Percentiles rank a stretch among this genome's conserved stretches.
These are phyloP conservation scores for Boletus rufocinnamomeus DNA, from an alignment of 768 basidiomycete genomes.

Conservation along the genomic window DNA sequence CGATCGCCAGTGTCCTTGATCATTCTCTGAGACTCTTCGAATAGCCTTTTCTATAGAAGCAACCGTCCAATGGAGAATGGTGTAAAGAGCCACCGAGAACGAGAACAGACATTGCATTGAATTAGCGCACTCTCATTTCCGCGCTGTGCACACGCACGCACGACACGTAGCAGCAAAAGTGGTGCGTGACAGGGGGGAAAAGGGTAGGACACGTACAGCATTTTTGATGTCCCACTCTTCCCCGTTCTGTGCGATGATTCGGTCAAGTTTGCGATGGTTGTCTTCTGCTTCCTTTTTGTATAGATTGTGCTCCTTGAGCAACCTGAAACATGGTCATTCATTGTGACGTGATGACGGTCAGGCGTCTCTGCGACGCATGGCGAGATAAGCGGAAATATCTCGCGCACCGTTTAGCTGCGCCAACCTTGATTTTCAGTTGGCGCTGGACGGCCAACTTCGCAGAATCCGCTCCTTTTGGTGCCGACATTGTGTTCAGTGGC, in stretches of 20 bases:
- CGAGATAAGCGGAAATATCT: constrained; percentile 21
- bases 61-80: constrained; percentile 6
- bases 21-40: constrained; percentile 83
- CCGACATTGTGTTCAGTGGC: constrained; percentile 17
- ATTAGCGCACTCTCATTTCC: constrained; percentile 32
- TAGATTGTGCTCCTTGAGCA: constrained; percentile 65
- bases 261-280: constrained; percentile 59
- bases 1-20: constrained; percentile 63
- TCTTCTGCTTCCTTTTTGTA: constrained; percentile 69
- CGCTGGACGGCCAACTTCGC: constrained; percentile 45
- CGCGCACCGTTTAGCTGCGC: constrained; percentile 62
- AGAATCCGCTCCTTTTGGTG: constrained; percentile 13
- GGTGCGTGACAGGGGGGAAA: constrained; percentile 6
- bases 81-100: constrained; percentile 18
- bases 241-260: constrained; percentile 56
- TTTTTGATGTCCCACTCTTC: constrained; percentile 82
- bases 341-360: constrained; percentile 18
- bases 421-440: constrained; percentile 79
- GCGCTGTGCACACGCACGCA: constrained; percentile 27
- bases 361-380: background rate
- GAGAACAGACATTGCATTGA: constrained; percentile 16
- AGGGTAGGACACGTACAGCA: constrained; percentile 49
- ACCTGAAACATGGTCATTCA: constrained; percentile 38
- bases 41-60: constrained; percentile 54
- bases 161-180: constrained; percentile 19